Evolutionary conservation across 108 stramenopile genomes (phyloP).

Genomic region (Pseudonitzschia pungens): DNA sequence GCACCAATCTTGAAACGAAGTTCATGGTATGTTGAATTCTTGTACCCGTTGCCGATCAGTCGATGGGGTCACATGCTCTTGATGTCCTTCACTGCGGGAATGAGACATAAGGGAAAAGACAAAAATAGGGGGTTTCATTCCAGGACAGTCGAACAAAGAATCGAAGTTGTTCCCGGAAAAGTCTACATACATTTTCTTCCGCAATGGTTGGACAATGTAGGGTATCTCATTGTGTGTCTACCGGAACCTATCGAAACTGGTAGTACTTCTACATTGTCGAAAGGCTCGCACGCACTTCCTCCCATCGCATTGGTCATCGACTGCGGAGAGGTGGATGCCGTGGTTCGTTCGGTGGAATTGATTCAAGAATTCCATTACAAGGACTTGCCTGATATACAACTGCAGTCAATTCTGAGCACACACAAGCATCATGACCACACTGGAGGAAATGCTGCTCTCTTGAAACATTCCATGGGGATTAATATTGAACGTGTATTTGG

Average conservation of each 20-base stretch:
- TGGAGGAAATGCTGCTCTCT: slow-evolving; percentile 51
- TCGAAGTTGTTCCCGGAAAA: slow-evolving; percentile 59
- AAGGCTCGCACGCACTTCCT: slow-evolving; percentile 21
- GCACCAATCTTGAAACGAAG: slow-evolving; percentile 51
- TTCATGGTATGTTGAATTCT: slow-evolving; percentile 71
- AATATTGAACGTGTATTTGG: slow-evolving; percentile 46
- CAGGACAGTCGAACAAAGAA: slow-evolving; percentile 63
- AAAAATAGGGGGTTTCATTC: slow-evolving; percentile 64
- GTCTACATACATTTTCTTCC: slow-evolving; percentile 83
- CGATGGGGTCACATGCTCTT: slow-evolving; percentile 71
- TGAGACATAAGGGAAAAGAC: slow-evolving; percentile 23
- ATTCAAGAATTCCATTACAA: slow-evolving; percentile 57
- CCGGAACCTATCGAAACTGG: slow-evolving; percentile 18
- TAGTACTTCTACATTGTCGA: not conserved
- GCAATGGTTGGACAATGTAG: slow-evolving; percentile 63
- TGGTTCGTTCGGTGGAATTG: slow-evolving; percentile 43
- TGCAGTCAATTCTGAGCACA: slow-evolving; percentile 69
- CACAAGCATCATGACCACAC: slow-evolving; percentile 90
- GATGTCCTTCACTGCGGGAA: slow-evolving; percentile 32
- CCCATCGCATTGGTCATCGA: slow-evolving; percentile 65
- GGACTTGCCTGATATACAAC: slow-evolving; percentile 41
- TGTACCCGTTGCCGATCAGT: slow-evolving; percentile 63
- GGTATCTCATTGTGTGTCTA: slow-evolving; percentile 72
- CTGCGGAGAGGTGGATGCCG: slow-evolving; percentile 64
- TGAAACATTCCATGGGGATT: slow-evolving; percentile 23